Evolutionary conservation across 169 alveolate species (phyloP).

Genomic region (Theileria orientalis): DNA sequence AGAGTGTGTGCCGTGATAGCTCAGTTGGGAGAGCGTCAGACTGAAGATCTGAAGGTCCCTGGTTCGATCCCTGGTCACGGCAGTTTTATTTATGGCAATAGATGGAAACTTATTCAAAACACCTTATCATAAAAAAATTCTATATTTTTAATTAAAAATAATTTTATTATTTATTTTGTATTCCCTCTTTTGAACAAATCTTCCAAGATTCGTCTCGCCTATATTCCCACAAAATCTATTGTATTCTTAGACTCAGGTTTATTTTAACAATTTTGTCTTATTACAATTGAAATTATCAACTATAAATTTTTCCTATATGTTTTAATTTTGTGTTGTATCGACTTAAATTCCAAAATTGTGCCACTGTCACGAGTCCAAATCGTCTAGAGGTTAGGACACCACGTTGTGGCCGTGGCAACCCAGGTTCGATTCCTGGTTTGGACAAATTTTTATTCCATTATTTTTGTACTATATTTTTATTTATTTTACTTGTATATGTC

Average conservation of each 20-base stretch:
- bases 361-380: slow-evolving; percentile 75
- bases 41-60: slow-evolving; percentile 99
- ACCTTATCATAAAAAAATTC: too few species aligned
- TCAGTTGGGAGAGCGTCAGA: slow-evolving; percentile 99
- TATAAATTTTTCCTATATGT: background rate
- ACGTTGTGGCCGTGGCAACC: slow-evolving; percentile 93
- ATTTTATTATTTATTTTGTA: background rate
- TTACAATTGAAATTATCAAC: background rate
- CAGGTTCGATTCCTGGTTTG: slow-evolving; percentile 92
- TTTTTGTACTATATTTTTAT: background rate
- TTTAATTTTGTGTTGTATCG: background rate
- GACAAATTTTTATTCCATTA: slow-evolving; percentile 67
- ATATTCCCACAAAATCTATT: background rate
- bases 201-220: background rate
- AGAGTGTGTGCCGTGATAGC: slow-evolving; percentile 88
- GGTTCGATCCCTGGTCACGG: slow-evolving; percentile 98
- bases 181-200: background rate
- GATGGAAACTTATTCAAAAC: too few species aligned
- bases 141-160: background rate
- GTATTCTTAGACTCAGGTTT: background rate
- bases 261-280: background rate
- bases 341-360: slow-evolving; percentile 10
- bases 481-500: background rate
- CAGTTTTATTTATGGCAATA: slow-evolving; percentile 69
- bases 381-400: slow-evolving; percentile 93